Base-by-base conservation (phyloP, 2,329 filamentous ascomycete genomes). In the Cytospora leucostoma region DNA sequence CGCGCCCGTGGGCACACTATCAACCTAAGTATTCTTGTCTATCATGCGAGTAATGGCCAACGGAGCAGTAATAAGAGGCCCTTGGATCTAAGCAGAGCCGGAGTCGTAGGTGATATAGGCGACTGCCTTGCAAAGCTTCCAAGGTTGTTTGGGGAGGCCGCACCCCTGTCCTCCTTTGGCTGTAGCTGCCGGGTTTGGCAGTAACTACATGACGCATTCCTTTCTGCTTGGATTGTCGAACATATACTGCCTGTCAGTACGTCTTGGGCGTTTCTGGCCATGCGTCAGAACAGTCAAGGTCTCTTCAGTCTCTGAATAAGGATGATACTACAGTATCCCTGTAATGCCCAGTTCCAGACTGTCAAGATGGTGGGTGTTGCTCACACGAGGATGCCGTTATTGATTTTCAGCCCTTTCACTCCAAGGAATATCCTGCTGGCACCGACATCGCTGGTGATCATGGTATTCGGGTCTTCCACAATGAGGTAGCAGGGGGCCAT, bases 371-470 rank as follows among this genome's bases (percentile, higher is more conserved):
- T 89, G 89, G 0, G 87, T 89, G 59, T 82, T 86, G 35, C 84
- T 86, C 34, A 89, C 80, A 91, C 88, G 68, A 90, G 82, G 59
- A 91, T 89, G 12, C 88, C 88, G 67, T 91, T 85, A 67, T 91
- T 91, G 66, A 80, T 82, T 68, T 85, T 84, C 12, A 91, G 82
- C 0, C 88, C 88, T 66, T 91, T 88, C 3, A 91, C 84, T 73
- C 91, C 87, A 71, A 91, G 91, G 55, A 91, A 78, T 76, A 89
- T 91, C 59, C 82, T 86, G 34, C 88, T 80, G 15, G 88, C 84
- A 2, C 71, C 67, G 60, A 88, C 84, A 2, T 71, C 67, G 60
- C 87, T 83, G 12, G 79, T 80, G 52, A 91, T 82, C 38, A 91
- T 81, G 10, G 83, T 86, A 71, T 91, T 89, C 6, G 91, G 80